phyloP scores from a whole-genome alignment of 768 basidiomycete genomes.

The Grammothele lineata region DNA sequence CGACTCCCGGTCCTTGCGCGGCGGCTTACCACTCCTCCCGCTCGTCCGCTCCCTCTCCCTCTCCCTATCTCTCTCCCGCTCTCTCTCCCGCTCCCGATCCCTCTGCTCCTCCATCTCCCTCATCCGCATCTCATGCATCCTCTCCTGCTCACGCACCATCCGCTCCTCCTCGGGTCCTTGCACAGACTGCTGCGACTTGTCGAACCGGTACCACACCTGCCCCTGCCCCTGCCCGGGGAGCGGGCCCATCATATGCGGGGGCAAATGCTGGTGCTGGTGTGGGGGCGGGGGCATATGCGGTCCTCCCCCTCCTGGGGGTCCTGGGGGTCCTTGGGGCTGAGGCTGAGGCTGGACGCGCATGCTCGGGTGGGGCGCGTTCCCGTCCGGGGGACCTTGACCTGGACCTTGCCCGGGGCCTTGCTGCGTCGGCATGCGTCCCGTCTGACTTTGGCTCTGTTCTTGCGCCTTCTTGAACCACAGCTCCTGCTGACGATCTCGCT shows the following conservation, averaged over 20 bases:
- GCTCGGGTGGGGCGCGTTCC: constrained; percentile 2
- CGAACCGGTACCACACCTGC: constrained; percentile 15
- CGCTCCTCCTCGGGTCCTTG: constrained; percentile 8
- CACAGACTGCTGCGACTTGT: constrained; percentile 1
- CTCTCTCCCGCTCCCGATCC: constrained; percentile 14
- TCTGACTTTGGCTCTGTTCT: not conserved
- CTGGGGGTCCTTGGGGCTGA: constrained; percentile 5
- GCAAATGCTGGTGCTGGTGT: not conserved
- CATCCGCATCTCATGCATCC: constrained; percentile 9
- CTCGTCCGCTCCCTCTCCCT: constrained; percentile 26
- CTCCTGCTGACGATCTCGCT: constrained; percentile 24
- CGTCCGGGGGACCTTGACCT: not conserved
- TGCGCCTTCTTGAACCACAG: not conserved
- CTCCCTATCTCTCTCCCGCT: constrained; percentile 27
- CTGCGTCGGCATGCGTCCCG: too few relatives aligned
- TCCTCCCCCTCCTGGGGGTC: too few relatives aligned
- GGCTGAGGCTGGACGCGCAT: constrained; percentile 4
- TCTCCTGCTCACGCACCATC: constrained; percentile 1
- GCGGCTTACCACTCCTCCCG: constrained; percentile 5
- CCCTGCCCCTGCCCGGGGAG: constrained; percentile 1
- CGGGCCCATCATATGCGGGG: constrained; percentile 10
- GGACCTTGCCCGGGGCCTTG: too few relatives aligned
- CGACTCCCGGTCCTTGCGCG: constrained; percentile 19
- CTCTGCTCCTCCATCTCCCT: constrained; percentile 17
- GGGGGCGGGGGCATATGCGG: not conserved